Evolutionary conservation across 177 flowering plant species (phyloP).

Genomic region (Telopea speciosissima): DNA sequence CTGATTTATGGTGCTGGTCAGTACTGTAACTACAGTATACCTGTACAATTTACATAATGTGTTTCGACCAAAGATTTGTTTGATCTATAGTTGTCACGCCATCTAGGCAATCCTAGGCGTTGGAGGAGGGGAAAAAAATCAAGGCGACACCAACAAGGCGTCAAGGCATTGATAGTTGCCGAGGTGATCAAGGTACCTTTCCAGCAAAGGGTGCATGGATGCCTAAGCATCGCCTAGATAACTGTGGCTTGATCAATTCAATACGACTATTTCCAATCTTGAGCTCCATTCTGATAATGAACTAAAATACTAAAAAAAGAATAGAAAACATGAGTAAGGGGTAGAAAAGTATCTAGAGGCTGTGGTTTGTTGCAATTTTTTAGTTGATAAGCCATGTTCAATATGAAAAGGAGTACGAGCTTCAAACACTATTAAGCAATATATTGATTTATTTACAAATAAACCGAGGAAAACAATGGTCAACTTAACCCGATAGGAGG

Average conservation of each 20-base stretch:
- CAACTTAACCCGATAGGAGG: not conserved
- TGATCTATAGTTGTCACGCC: no score
- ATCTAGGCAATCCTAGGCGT: no score
- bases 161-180: no score
- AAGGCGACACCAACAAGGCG: no score
- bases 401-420: not conserved
- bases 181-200: no score
- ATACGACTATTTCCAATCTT: no score
- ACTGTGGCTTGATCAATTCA: no score
- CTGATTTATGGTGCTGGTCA: not conserved
- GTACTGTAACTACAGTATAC: not conserved
- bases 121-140: no score
- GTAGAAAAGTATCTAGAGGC: not conserved
- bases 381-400: not conserved
- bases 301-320: not conserved
- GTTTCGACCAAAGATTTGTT: no score
- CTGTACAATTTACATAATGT: no score
- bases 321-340: not conserved
- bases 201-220: no score
- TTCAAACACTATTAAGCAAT: not conserved
- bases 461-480: not conserved
- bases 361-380: not conserved
- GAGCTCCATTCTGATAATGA: not conserved
- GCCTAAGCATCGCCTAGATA: no score
- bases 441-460: not conserved